Conservation (phyloP, 176 grass and related monocot genomes). For the Aegilops sharonensis region DNA sequence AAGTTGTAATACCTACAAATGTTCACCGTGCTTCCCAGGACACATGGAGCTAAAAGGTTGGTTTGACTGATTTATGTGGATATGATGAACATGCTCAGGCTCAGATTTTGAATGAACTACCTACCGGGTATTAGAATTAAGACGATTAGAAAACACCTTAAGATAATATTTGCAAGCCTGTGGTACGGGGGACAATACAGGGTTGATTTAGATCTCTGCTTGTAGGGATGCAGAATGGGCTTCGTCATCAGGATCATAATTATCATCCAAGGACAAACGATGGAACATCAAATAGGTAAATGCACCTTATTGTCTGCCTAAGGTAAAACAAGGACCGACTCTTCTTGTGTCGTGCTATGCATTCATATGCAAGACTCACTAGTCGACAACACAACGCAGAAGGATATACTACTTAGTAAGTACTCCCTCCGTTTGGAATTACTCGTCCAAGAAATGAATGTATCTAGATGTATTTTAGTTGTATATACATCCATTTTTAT, state of each 20-base stretch:
- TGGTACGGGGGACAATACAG: background rate
- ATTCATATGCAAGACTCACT: background rate
- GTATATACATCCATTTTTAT: no score
- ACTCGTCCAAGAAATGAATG: no score
- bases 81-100: background rate
- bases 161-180: background rate
- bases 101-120: background rate
- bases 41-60: background rate
- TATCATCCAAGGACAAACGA: background rate
- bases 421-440: no score
- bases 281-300: background rate
- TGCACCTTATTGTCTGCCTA: background rate
- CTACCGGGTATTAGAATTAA: background rate
- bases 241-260: background rate
- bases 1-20: background rate
- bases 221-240: background rate
- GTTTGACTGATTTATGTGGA: background rate
- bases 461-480: no score
- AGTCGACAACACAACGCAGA: background rate
- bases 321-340: background rate
- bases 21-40: background rate
- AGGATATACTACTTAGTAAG: background rate
- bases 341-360: background rate
- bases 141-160: background rate
- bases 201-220: slow-evolving; percentile 1